phyloP scores from a whole-genome alignment of 495 filamentous ascomycete species.

The Amniculicola lignicola region DNA sequence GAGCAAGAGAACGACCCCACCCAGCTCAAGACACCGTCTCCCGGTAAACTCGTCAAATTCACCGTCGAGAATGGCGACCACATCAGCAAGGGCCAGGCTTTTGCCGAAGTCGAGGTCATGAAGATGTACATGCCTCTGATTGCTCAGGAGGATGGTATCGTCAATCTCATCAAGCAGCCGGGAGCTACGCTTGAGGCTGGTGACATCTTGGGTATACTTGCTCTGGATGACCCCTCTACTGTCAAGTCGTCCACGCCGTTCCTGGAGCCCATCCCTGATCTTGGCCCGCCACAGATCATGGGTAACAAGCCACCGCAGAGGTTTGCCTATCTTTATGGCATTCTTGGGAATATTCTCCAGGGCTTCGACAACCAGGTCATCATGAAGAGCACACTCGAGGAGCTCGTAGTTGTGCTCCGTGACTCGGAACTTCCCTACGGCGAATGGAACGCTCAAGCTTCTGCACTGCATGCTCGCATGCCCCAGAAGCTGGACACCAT shows the following conservation, averaged over 20 bases:
- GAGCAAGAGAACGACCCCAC: slow-evolving; percentile 99
- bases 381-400: slow-evolving; percentile 84
- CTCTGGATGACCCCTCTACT: slow-evolving; percentile 90
- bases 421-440: slow-evolving; percentile 90
- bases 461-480: slow-evolving; percentile 93
- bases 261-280: slow-evolving; percentile 81
- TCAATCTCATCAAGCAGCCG: slow-evolving; percentile 98
- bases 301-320: slow-evolving; percentile 90
- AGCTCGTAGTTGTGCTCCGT: slow-evolving; percentile 84
- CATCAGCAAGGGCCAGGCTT: slow-evolving; percentile 87
- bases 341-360: slow-evolving; percentile 82
- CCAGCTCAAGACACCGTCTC: slow-evolving; percentile 89
- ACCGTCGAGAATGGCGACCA: slow-evolving; percentile 96
- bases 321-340: slow-evolving; percentile 71
- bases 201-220: slow-evolving; percentile 96
- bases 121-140: slow-evolving; percentile 99
- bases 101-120: slow-evolving; percentile 99
- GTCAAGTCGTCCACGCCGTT: slow-evolving; percentile 98
- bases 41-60: slow-evolving; percentile 98
- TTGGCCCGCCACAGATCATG: slow-evolving; percentile 79
- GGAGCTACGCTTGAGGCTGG: slow-evolving; percentile 96
- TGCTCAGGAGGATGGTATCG: slow-evolving; percentile 93
- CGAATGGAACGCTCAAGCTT: slow-evolving; percentile 93
- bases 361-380: slow-evolving; percentile 98
- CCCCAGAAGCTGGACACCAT: slow-evolving; percentile 82